Percentiles rank a stretch among this genome's conserved stretches.
Conservation (phyloP, 305 asterid species). For the Solanum hybrid region DNA sequence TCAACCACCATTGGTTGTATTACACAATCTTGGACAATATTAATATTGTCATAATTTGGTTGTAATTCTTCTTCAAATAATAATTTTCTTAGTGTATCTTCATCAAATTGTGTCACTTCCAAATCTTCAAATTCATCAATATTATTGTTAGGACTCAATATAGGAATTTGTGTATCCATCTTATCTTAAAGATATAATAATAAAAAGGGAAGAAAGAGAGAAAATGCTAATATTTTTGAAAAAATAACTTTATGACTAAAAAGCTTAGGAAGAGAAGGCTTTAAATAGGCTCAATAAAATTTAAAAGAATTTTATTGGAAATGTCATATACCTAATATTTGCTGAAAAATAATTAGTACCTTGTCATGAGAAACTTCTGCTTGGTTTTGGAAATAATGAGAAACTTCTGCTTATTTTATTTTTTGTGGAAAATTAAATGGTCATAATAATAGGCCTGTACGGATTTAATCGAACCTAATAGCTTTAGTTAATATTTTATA, state of each 20-base stretch:
- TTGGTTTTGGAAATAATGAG: not conserved
- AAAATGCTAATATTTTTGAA: not conserved
- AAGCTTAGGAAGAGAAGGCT: not conserved
- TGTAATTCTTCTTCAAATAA: constrained; percentile 16
- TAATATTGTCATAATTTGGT: constrained; percentile 12
- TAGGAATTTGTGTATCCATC: constrained; percentile 30
- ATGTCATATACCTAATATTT: not conserved
- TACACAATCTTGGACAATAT: not conserved
- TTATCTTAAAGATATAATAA: not conserved
- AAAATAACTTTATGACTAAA: not conserved
- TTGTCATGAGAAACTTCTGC: not conserved
- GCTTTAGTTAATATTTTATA: not conserved
- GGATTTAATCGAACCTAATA: no score
- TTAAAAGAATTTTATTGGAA: not conserved
- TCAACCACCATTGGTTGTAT: constrained; percentile 9
- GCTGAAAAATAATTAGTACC: not conserved
- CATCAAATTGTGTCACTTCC: constrained; percentile 40
- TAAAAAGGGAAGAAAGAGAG: not conserved
- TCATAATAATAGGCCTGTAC: not conserved
- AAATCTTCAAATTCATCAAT: constrained; percentile 36
- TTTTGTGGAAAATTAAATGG: not conserved
- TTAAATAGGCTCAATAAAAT: not conserved
- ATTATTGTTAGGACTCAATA: not conserved
- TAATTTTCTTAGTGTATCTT: constrained; percentile 29
- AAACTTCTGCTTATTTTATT: not conserved